phyloP scores from a whole-genome alignment of 2,329 filamentous ascomycete genomes.

The Tothia fuscella region DNA sequence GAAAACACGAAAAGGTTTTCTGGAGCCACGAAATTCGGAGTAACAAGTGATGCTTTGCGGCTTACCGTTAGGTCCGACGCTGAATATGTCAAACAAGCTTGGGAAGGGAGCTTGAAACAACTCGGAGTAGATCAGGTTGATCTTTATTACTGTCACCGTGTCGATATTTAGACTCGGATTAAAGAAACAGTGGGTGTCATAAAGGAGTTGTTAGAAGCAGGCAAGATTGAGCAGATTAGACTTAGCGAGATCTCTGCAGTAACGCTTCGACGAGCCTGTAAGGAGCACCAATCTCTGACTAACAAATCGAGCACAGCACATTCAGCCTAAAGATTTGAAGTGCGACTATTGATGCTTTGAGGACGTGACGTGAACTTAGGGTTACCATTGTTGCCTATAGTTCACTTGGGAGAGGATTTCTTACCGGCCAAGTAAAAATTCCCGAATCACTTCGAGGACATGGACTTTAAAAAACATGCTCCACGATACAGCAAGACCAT shows the following conservation, averaged over 20 bases:
- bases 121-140: constrained; percentile 29
- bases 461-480: too few relatives aligned
- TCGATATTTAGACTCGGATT: constrained; percentile 31
- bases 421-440: constrained; percentile 31
- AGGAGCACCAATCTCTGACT: too few relatives aligned
- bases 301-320: constrained; percentile 20
- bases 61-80: constrained; percentile 22
- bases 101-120: constrained; percentile 23
- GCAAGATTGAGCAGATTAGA: constrained; percentile 42
- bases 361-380: constrained; percentile 36
- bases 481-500: constrained; percentile 19
- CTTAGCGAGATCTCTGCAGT: constrained; percentile 37
- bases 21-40: constrained; percentile 42
- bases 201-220: constrained; percentile 35
- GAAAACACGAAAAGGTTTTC: constrained; percentile 37
- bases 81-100: constrained; percentile 25
- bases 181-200: constrained; percentile 33
- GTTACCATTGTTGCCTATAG: constrained; percentile 29
- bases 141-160: constrained; percentile 33
- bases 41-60: constrained; percentile 15
- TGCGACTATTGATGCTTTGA: constrained; percentile 26
- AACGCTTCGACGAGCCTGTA: constrained; percentile 38
- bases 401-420: constrained; percentile 30
- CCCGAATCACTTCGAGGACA: too few relatives aligned
- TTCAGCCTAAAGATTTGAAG: constrained; percentile 39